Evolutionary conservation across 2,329 filamentous ascomycete genomes (phyloP).

Genomic region (Penicillium expansum): DNA sequence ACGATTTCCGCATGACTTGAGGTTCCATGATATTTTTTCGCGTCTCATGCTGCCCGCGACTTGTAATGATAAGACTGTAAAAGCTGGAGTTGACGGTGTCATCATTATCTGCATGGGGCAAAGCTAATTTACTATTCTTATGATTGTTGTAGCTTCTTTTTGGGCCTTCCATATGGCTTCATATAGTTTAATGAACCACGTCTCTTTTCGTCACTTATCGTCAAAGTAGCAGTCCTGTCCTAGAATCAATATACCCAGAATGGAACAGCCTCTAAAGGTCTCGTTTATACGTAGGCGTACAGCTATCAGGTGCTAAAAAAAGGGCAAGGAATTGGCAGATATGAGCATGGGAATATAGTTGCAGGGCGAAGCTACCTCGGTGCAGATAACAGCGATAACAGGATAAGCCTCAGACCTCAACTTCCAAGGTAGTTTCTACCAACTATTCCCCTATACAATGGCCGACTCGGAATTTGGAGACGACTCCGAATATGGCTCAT

Average conservation of each 20-base stretch:
- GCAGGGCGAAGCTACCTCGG: neutral
- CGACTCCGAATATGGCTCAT: slow-evolving; percentile 20
- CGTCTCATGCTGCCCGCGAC: slow-evolving; percentile 24
- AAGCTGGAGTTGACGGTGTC: slow-evolving; percentile 28
- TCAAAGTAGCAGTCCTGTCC: neutral
- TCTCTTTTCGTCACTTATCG: neutral
- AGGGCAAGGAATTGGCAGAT: neutral
- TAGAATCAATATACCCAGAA: neutral
- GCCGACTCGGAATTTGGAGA: slow-evolving; percentile 24
- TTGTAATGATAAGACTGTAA: slow-evolving; percentile 42
- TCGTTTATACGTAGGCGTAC: neutral
- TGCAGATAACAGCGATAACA: neutral
- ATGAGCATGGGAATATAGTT: neutral
- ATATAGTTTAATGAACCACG: neutral
- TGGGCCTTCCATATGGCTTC: neutral
- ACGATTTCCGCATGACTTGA: slow-evolving; percentile 28
- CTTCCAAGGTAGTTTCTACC: neutral
- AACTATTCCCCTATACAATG: slow-evolving; percentile 14
- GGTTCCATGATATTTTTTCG: slow-evolving; percentile 27
- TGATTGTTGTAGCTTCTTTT: slow-evolving; percentile 3
- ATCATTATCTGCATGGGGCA: slow-evolving; percentile 18
- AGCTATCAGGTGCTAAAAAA: neutral
- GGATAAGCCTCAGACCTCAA: neutral
- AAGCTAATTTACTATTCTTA: slow-evolving; percentile 21
- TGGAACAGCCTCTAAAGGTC: neutral